phyloP scores from a whole-genome alignment of 2,329 filamentous ascomycete species.

The Erysiphe pulchra region DNA sequence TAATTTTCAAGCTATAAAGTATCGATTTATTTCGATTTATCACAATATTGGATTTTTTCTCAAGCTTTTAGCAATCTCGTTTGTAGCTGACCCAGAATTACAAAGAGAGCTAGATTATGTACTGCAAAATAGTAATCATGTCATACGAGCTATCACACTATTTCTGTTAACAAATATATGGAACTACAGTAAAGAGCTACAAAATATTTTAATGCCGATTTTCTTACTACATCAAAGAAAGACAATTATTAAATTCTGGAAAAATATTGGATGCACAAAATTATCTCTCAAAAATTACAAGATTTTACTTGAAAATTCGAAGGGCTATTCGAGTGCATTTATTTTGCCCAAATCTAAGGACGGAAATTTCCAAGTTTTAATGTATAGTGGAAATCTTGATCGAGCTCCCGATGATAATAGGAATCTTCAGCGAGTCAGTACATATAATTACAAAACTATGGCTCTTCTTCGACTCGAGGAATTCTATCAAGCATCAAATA shows the following conservation, averaged over 20 bases:
- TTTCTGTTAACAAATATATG: conserved; percentile 20
- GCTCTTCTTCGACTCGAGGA: conserved; percentile 14
- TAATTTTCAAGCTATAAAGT: conserved; percentile 2
- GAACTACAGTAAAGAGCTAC: conserved; percentile 20
- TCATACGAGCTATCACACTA: conserved; percentile 13
- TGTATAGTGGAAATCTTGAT: conserved; percentile 9
- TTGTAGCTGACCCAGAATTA: conserved; percentile 25
- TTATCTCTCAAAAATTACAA: conserved; percentile 21
- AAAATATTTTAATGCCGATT: conserved; percentile 15
- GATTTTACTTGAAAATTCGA: conserved; percentile 20
- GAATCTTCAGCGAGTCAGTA: conserved; percentile 19
- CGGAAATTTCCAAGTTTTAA: conserved; percentile 4
- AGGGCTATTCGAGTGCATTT: conserved; percentile 24
- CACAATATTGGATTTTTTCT: conserved; percentile 17
- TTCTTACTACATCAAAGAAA: conserved; percentile 19
- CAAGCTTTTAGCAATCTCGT: conserved; percentile 23
- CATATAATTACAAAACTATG: conserved; percentile 20
- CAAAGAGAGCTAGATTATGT: conserved; percentile 24
- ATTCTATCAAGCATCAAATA: conserved; percentile 13
- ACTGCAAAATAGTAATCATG: conserved; percentile 13
- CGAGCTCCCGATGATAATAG: conserved; percentile 19
- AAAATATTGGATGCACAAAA: conserved; percentile 22
- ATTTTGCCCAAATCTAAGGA: conserved; percentile 5
- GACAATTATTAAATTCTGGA: conserved; percentile 20
- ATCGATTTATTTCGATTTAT: conserved; percentile 13